Conservation (phyloP, 208 protist species). For the Histomonas meleagridis region DNA sequence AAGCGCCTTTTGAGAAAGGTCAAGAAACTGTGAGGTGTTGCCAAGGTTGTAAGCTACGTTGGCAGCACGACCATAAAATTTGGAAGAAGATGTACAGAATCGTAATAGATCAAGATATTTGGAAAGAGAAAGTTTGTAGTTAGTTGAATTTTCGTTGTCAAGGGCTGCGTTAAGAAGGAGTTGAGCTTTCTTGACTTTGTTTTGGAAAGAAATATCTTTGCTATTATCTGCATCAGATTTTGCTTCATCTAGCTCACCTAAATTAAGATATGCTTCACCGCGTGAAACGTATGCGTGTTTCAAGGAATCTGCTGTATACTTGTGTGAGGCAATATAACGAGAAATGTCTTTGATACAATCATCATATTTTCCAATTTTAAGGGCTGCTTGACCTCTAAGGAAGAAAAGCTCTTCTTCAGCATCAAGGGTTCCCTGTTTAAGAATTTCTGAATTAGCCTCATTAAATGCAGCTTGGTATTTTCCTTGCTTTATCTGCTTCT, state of each 20-base stretch:
- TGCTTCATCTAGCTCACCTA: neutral
- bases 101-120: neutral
- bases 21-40: neutral
- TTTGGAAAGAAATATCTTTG: neutral
- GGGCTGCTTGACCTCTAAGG: neutral
- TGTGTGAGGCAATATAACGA: neutral
- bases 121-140: neutral
- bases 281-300: neutral
- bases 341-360: neutral
- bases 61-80: neutral
- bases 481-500: neutral
- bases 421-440: neutral
- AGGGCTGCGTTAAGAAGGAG: neutral
- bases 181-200: neutral
- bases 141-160: neutral
- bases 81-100: neutral
- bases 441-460: neutral
- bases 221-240: neutral
- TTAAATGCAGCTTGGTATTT: neutral
- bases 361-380: neutral
- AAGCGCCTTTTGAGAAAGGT: neutral
- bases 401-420: constrained; percentile 1
- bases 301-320: too few relatives aligned
- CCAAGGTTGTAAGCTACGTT: neutral
- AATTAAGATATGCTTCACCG: neutral